phyloP scores from a whole-genome alignment of 176 grass and related monocot species.

The Triticum dicoccoides region DNA sequence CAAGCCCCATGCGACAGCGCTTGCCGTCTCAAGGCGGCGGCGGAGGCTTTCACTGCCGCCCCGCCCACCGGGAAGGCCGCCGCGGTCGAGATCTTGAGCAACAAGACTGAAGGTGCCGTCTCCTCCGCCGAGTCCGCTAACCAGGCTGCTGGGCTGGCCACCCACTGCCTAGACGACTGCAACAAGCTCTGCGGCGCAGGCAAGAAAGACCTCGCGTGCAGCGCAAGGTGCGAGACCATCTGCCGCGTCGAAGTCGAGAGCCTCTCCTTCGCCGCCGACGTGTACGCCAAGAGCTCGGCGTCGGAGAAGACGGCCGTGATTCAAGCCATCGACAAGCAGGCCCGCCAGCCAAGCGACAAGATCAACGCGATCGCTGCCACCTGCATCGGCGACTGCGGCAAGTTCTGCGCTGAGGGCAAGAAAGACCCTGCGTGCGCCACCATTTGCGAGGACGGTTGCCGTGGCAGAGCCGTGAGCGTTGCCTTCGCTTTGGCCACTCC shows the following conservation, averaged over 20 bases:
- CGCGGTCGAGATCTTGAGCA: not conserved
- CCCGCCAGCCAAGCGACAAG: not conserved
- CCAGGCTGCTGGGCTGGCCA: not conserved
- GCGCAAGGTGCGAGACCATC: not conserved
- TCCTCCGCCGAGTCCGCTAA: not conserved
- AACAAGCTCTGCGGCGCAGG: not conserved
- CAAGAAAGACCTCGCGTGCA: not conserved
- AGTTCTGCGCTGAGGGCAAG: not conserved
- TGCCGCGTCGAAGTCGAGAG: not conserved
- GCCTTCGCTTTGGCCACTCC: not conserved
- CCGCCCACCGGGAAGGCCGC: not conserved
- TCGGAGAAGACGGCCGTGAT: not conserved
- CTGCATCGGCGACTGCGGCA: not conserved
- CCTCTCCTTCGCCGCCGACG: not conserved
- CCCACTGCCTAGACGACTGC: not conserved
- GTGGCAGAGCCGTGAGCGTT: not conserved
- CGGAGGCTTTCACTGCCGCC: not conserved
- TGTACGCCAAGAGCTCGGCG: not conserved
- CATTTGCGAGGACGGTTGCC: not conserved
- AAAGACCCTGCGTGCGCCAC: not conserved
- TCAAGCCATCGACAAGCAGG: not conserved
- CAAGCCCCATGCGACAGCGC: not conserved
- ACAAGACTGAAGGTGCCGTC: not conserved
- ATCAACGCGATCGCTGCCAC: not conserved
- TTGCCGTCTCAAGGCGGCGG: not conserved